Evolutionary conservation across 2,329 filamentous ascomycete species (phyloP).

Genomic region (Fusarium pininemorale): DNA sequence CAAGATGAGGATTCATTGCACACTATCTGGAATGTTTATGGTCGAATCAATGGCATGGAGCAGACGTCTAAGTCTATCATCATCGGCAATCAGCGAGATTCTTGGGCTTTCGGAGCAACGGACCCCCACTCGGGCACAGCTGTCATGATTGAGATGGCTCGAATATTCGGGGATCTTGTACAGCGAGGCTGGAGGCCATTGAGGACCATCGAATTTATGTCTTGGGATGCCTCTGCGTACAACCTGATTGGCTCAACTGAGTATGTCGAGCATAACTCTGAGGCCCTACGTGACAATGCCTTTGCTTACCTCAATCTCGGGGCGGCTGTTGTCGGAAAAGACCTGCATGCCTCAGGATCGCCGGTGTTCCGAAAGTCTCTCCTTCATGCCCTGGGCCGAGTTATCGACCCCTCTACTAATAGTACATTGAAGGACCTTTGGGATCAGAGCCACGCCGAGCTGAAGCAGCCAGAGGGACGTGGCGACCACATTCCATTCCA

Average conservation of each 20-base stretch:
- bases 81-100: slow-evolving; percentile 92
- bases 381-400: slow-evolving; percentile 75
- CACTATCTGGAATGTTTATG: slow-evolving; percentile 92
- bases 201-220: slow-evolving; percentile 95
- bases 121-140: slow-evolving; percentile 91
- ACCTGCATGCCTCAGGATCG: slow-evolving; percentile 81
- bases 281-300: slow-evolving; percentile 75
- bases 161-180: slow-evolving; percentile 82
- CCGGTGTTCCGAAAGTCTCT: slow-evolving; percentile 81
- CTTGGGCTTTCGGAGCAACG: slow-evolving; percentile 87
- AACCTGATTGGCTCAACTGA: slow-evolving; percentile 95
- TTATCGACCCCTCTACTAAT: slow-evolving; percentile 77
- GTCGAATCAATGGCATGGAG: slow-evolving; percentile 84
- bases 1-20: slow-evolving; percentile 86
- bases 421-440: slow-evolving; percentile 78
- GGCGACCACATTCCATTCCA: slow-evolving; percentile 93
- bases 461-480: slow-evolving; percentile 76
- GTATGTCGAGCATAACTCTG: slow-evolving; percentile 86
- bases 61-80: slow-evolving; percentile 84
- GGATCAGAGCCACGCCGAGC: slow-evolving; percentile 68
- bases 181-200: slow-evolving; percentile 86
- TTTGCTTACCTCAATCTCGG: slow-evolving; percentile 94
- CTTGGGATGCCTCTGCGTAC: slow-evolving; percentile 94
- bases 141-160: slow-evolving; percentile 87
- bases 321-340: slow-evolving; percentile 77